Evolutionary conservation across 495 filamentous ascomycete genomes (phyloP).

Genomic region (Penicillium silybi): DNA sequence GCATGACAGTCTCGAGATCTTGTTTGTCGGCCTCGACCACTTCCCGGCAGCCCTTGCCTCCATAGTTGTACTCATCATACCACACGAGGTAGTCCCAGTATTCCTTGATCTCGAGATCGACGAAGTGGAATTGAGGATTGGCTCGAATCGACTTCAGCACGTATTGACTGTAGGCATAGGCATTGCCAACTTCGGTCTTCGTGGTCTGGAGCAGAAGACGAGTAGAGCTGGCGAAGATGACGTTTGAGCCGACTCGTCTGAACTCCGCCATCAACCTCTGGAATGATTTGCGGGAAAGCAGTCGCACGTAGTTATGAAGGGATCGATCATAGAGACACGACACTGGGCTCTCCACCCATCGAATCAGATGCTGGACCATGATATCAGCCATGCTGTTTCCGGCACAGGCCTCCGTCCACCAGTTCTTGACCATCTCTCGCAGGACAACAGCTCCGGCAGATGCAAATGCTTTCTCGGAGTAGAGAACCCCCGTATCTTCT

Average conservation of each 20-base stretch:
- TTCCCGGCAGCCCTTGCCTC: conserved; percentile 83
- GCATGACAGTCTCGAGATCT: conserved; percentile 90
- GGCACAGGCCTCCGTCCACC: conserved; percentile 93
- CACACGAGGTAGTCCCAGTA: conserved; percentile 99
- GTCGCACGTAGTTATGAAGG: conserved; percentile 96
- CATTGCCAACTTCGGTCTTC: conserved; percentile 95
- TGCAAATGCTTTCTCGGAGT: conserved; percentile 88
- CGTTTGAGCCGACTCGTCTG: conserved; percentile 86
- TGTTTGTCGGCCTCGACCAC: conserved; percentile 82
- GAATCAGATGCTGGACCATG: conserved; percentile 94
- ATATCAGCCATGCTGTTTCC: conserved; percentile 93
- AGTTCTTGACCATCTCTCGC: conserved; percentile 96
- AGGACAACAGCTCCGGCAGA: conserved; percentile 85
- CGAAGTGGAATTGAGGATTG: conserved; percentile 94
- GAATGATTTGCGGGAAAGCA: conserved; percentile 95
- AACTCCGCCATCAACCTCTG: conserved; percentile 97
- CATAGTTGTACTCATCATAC: conserved; percentile 99
- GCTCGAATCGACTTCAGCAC: conserved; percentile 93
- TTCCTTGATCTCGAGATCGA: conserved; percentile 96
- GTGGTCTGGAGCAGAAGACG: conserved; percentile 91
- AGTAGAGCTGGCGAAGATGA: conserved; percentile 86
- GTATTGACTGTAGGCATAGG: conserved; percentile 94
- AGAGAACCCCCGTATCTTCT: conserved; percentile 63
- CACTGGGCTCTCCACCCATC: conserved; percentile 89
- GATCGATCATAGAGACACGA: conserved; percentile 95